Conservation (phyloP, 352 stramenopile genomes). For the Phytophthora pisi region DNA sequence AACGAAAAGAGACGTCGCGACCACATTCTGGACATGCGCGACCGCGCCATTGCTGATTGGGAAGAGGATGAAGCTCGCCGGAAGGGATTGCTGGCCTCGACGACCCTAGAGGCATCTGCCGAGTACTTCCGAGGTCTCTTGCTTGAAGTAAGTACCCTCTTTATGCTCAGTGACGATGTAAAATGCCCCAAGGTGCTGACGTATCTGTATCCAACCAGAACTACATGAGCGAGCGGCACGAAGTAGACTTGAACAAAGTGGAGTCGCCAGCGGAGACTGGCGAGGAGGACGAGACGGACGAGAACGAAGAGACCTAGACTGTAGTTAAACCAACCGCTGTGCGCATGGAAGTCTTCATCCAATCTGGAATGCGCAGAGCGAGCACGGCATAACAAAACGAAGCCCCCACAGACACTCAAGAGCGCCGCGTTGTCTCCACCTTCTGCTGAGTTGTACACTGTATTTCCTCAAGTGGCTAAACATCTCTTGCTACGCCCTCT, state of each 20-base stretch:
- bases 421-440: constrained; percentile 9
- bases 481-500: constrained; percentile 8
- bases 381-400: constrained; percentile 19
- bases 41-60: constrained; percentile 76
- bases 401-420: neutral
- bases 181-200: constrained; percentile 10
- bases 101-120: constrained; percentile 55
- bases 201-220: constrained; percentile 47
- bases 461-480: constrained; percentile 18
- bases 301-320: constrained; percentile 38
- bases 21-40: constrained; percentile 69
- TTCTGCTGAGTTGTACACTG: constrained; percentile 19
- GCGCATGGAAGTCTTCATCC: constrained; percentile 5
- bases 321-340: constrained; percentile 7
- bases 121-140: constrained; percentile 73
- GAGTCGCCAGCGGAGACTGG: constrained; percentile 19
- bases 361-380: constrained; percentile 14
- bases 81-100: constrained; percentile 61
- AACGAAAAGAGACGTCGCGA: constrained; percentile 83
- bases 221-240: constrained; percentile 79
- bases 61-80: constrained; percentile 78
- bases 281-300: constrained; percentile 46
- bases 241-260: constrained; percentile 69
- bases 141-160: constrained; percentile 52
- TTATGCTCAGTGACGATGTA: neutral